Evolutionary conservation across 2,329 filamentous ascomycete genomes (phyloP).

Genomic region (Hirsutella thompsonii): DNA sequence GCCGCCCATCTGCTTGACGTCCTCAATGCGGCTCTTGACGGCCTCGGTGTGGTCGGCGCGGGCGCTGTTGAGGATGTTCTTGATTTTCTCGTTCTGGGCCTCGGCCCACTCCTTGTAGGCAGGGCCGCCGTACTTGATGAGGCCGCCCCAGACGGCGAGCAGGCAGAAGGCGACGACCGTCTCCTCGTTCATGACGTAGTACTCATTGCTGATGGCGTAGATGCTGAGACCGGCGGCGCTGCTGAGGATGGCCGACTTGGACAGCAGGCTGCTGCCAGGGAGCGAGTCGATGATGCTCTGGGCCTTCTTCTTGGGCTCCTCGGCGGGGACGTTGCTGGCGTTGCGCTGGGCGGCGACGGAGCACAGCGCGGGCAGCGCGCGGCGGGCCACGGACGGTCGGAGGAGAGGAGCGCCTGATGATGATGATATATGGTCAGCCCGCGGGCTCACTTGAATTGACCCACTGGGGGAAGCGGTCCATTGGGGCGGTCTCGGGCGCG

Average conservation of each 20-base stretch:
- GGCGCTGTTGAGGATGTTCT: constrained; percentile 86
- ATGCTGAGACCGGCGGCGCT: constrained; percentile 80
- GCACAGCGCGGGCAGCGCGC: constrained; percentile 61
- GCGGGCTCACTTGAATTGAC: background rate
- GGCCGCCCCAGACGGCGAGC: constrained; percentile 79
- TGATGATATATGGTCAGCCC: background rate
- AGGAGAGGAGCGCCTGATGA: constrained; percentile 73
- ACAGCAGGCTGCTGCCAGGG: constrained; percentile 81
- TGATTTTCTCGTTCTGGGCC: constrained; percentile 81
- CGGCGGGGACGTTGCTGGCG: constrained; percentile 64
- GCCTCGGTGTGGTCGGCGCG: constrained; percentile 90
- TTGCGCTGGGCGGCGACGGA: constrained; percentile 56
- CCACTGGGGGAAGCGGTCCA: too few species aligned
- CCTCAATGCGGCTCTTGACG: constrained; percentile 87
- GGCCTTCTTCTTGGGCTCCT: constrained; percentile 94
- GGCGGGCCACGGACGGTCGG: constrained; percentile 67
- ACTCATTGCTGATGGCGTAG: constrained; percentile 97
- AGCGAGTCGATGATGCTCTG: constrained; percentile 89
- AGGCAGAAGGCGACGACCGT: constrained; percentile 87
- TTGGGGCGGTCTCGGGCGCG: constrained; percentile 16
- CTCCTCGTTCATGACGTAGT: constrained; percentile 99
- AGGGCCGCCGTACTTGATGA: constrained; percentile 89
- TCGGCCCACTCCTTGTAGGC: constrained; percentile 89
- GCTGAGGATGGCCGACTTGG: constrained; percentile 95
- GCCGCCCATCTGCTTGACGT: constrained; percentile 84